Evolutionary conservation across 2,329 filamentous ascomycete genomes (phyloP), one percentile per base, ranked within the genome.

Genomic region (Cercospora beticola): DNA sequence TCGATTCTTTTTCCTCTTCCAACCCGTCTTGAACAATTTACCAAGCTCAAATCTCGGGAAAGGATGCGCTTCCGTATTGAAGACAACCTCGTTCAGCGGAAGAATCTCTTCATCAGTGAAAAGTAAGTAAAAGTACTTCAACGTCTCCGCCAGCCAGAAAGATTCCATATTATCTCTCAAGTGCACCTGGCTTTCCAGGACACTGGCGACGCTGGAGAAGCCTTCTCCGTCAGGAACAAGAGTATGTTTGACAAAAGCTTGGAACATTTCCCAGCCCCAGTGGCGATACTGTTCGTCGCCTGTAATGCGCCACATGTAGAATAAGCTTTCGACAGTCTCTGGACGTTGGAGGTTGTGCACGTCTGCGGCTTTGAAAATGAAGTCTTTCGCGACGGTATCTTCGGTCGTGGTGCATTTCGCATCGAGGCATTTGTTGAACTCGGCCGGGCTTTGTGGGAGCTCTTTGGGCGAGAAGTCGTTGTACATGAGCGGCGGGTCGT

Each of bases 201-300:
- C 94, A 77, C 96, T 88, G 18, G 85, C 85, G 70, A 98, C 84
- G 72, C 91, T 94, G 0, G 92, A 93, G 78, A 96, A 98, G 0
- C 93, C 93, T 46, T 89, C 89, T 43, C 89, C 88, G 46, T 94
- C 90, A 54, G 88, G 85, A 2, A 97, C 90, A 6, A 91, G 88
- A 0, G 92, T 97, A 80, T 97, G 87, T 76, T 93, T 90, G 80
- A 94, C 85, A 78, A 99, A 99, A 0, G 90, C 89, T 78, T 92
- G 89, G 83, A 99, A 99, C 90, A 99, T 98, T 74, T 97, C 90
- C 95, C 95, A 99, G 14, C 95, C 95, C 94, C 94, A 98, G 76
- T 97, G 89, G 28, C 95, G 88, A 81, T 99, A 99, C 72, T 89
- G 90, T 46, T 87, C 84, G 70, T 99, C 94, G 28, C 92, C 92